A percentile compares a stretch with the other conserved stretches of the same genome.
Evolutionary conservation across 1,284 basidiomycete genomes (phyloP).

Genomic region (Inonotus obliquus): DNA sequence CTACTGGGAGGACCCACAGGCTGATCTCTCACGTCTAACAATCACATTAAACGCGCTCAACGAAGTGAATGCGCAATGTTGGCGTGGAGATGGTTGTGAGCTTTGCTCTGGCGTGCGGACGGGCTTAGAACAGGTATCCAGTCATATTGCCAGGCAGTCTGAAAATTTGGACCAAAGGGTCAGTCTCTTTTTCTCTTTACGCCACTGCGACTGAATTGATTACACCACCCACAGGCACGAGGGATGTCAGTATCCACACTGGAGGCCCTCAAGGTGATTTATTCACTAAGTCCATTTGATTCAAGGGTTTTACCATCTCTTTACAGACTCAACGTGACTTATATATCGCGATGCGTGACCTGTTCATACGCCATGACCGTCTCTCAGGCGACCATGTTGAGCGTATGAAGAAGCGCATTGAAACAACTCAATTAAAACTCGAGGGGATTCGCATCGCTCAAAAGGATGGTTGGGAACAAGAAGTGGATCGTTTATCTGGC

Average conservation of each 20-base stretch:
- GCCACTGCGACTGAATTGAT: not conserved
- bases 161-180: conserved; percentile 79
- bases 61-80: conserved; percentile 72
- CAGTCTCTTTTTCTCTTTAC: conserved; percentile 29
- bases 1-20: conserved; percentile 40
- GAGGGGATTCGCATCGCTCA: conserved; percentile 62
- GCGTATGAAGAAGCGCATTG: conserved; percentile 79
- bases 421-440: conserved; percentile 68
- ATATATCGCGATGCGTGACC: conserved; percentile 78
- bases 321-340: conserved; percentile 78
- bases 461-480: conserved; percentile 79
- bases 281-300: not conserved
- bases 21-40: conserved; percentile 77
- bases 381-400: conserved; percentile 85
- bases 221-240: conserved; percentile 41
- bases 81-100: conserved; percentile 78
- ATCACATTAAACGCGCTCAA: conserved; percentile 76
- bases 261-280: conserved; percentile 66
- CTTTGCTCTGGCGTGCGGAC: conserved; percentile 75
- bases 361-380: conserved; percentile 79
- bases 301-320: not conserved
- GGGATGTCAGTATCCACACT: conserved; percentile 59
- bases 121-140: conserved; percentile 65
- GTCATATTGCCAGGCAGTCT: conserved; percentile 68
- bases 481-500: conserved; percentile 68